These are phyloP conservation scores for Chenopodium formosanum DNA, from an alignment of 148 eudicot species.

Conservation along the genomic window DNA sequence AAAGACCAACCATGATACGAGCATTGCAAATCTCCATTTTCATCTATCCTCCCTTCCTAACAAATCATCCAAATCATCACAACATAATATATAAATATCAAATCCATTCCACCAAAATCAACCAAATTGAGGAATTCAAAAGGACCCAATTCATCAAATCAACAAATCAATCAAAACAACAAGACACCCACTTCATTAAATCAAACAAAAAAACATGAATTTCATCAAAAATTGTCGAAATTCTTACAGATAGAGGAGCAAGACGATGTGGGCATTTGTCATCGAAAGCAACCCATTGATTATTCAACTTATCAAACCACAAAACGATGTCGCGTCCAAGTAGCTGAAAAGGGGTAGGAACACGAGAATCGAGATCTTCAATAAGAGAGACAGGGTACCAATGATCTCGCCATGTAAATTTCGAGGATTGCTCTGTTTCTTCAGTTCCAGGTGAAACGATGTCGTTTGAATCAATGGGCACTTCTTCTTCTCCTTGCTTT, in stretches of 20 bases:
- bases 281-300: slow-evolving; percentile 82
- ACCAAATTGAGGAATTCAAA: neutral
- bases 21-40: slow-evolving; percentile 93
- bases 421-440: slow-evolving; percentile 34
- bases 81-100: neutral
- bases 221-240: neutral
- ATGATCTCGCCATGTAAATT: slow-evolving; percentile 88
- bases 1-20: slow-evolving; percentile 99
- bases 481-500: neutral
- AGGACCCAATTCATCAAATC: slow-evolving; percentile 12
- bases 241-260: slow-evolving; percentile 83
- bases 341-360: slow-evolving; percentile 83
- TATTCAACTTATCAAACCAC: slow-evolving; percentile 58
- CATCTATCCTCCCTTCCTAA: slow-evolving; percentile 97
- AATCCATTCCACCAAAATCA: neutral
- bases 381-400: slow-evolving; percentile 94
- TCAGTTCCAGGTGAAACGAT: slow-evolving; percentile 17
- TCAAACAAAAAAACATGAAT: neutral
- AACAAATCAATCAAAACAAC: neutral
- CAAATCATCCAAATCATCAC: neutral
- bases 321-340: slow-evolving; percentile 81
- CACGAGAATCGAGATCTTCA: slow-evolving; percentile 64
- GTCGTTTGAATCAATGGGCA: slow-evolving; percentile 22
- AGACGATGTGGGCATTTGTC: slow-evolving; percentile 96
- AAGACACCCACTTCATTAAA: slow-evolving; percentile 10